phyloP scores from a whole-genome alignment of 192 early-diverging fungal species.

The Glomus cerebriforme region DNA sequence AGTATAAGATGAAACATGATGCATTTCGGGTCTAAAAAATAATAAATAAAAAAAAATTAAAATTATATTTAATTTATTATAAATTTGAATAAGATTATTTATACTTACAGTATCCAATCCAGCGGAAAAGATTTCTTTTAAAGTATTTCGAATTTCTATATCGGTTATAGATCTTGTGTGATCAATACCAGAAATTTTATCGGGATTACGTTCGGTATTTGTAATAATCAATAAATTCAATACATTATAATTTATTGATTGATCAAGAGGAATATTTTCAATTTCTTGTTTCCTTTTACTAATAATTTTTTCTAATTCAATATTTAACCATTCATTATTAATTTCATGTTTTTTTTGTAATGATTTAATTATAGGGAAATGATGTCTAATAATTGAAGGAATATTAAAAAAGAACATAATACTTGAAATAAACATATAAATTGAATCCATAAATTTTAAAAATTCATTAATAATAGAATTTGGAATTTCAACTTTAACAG shows the following conservation, averaged over 20 bases:
- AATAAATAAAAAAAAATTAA: not conserved
- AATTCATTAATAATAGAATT: not conserved
- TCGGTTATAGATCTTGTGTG: not conserved
- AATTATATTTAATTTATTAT: not conserved
- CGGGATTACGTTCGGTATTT: not conserved
- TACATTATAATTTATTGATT: not conserved
- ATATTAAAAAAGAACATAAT: not conserved
- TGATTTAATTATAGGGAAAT: not conserved
- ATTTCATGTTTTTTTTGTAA: not conserved
- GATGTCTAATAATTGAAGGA: not conserved
- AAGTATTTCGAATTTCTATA: not conserved
- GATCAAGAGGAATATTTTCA: not conserved
- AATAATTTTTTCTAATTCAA: not conserved
- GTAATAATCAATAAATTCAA: not conserved
- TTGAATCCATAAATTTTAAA: not conserved
- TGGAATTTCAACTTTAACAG: not conserved
- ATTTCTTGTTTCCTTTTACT: not conserved
- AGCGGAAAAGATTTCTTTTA: conserved; percentile 8
- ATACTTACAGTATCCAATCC: conserved; percentile 24
- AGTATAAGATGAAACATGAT: not conserved
- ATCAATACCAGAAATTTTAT: not conserved
- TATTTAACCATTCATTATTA: not conserved
- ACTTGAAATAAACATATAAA: not conserved
- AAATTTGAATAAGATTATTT: too few relatives aligned
- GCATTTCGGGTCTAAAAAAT: conserved; percentile 7